Base-by-base conservation (phyloP, 768 basidiomycete species). In the Podaxis carcinomalis region DNA sequence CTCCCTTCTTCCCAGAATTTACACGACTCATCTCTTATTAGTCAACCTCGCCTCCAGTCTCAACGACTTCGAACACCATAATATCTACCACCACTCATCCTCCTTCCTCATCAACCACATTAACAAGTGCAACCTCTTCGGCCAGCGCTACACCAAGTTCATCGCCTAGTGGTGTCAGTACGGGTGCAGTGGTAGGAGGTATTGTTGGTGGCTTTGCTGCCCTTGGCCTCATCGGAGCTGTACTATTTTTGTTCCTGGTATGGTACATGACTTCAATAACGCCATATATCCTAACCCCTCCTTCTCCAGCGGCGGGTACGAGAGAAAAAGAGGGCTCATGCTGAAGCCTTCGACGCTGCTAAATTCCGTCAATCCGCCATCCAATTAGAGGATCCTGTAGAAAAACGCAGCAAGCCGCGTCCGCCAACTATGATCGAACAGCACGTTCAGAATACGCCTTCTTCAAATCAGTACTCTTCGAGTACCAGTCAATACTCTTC, bases 361-460 rank as follows among this genome's bases (percentile, higher is more conserved):
- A 60, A 63, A 51, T 65, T 65, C 62, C 62, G 65, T 25, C 59
- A 53, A 25, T 65, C 65, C 13, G 65, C 66, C 2, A 19, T 63
- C 39, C 49, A 62, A 42, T 49, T 66, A 2, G 58, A 66, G 19
- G 65, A 64, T 4, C 23, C 51, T 5, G 37, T 19, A 11, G 59
- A 60, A 46, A 60, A 60, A 21, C 51, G 21, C 16, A 14, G n/a
- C 14, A 62, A 52, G 13, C 63, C 62, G 13, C 56, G 63, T 11
- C 65, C 62, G 13, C 61, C 61, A 13, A 65, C 59, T 40, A 63
- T 61, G 62, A 58, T 65, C 5, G 62, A 63, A 35, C 51, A 59
- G 36, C 52, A 56, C 14, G 62, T 53, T 46, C 59, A 37, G 21
- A 52, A 60, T 27, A 53, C 39, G 4, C 59, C 59, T n/a, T 14